Evolutionary conservation across 805 yeast genomes (phyloP).

Genomic region (Phaffomyces thermotolerans): DNA sequence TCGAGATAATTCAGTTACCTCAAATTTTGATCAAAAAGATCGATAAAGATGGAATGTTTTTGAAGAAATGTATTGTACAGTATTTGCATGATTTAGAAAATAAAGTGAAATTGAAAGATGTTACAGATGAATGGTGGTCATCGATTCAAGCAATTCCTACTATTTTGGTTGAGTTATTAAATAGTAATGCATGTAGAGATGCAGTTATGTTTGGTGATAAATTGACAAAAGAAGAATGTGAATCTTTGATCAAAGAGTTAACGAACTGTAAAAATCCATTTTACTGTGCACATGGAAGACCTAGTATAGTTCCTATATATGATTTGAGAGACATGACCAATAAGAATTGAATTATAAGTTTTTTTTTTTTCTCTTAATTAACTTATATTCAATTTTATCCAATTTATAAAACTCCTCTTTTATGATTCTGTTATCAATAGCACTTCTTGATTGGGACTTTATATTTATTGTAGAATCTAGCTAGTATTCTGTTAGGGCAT

Average conservation of each 20-base stretch:
- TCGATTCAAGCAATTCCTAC: slow-evolving; percentile 40
- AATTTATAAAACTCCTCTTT: no score
- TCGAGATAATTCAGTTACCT: slow-evolving; percentile 39
- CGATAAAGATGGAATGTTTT: slow-evolving; percentile 21
- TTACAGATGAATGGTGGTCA: slow-evolving; percentile 32
- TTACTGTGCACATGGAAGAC: slow-evolving; percentile 84
- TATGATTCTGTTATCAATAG: no score
- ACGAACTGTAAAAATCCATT: slow-evolving; percentile 53
- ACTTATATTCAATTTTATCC: no score
- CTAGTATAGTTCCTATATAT: slow-evolving; percentile 53
- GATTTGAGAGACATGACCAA: slow-evolving; percentile 11
- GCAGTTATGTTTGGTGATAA: slow-evolving; percentile 68
- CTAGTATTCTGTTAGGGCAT: no score
- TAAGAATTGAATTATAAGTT: no score
- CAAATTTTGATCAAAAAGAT: slow-evolving; percentile 29
- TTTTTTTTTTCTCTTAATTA: no score
- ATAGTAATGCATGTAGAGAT: slow-evolving; percentile 57
- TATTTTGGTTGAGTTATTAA: slow-evolving; percentile 41
- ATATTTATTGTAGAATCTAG: no score
- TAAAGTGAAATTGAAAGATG: slow-evolving; percentile 21
- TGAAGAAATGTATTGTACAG: slow-evolving; percentile 35
- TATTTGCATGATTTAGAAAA: slow-evolving; percentile 37
- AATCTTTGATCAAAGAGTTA: slow-evolving; percentile 34
- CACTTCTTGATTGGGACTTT: no score
- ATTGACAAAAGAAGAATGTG: slow-evolving; percentile 38